Evolutionary conservation across 495 filamentous ascomycete genomes (phyloP), one percentile per base, ranked within the genome.

Genomic region (Lepidopterella palustris): DNA sequence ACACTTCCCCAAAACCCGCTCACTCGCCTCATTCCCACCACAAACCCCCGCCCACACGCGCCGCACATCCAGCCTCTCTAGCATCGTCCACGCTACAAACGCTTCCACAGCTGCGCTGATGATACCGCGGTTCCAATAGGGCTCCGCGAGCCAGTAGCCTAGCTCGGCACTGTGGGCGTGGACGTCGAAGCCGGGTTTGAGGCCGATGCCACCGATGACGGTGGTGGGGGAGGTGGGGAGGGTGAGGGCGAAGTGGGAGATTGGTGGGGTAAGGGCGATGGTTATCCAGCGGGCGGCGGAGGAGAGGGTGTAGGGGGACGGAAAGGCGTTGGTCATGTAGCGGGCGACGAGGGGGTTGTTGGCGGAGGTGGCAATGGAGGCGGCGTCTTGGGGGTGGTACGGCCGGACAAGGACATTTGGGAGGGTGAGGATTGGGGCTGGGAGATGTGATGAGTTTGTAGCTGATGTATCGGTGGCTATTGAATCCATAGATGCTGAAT

Each of bases 131-230:
- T 69, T 67, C 67, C 63, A 64, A 27, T 61, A 63, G 49, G 64
- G 57, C 53, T 70, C 69, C 0, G 65, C 67, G 24, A 74, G 50
- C 72, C 70, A 74, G 51, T 72, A 74, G 40, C 69, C 72, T 15
- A 74, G 26, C 49, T 69, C 67, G 0, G 64, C 71, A 5, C 52
- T 62, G 31, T 67, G 67, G 20, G 62, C 28, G 10, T 68, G 48
- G 23, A 72, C 60, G 45, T 74, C 72, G 3, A 26, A 39, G 13
- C 65, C 65, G 4, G 66, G 64, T 32, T 64, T 68, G 23, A 72
- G 45, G 3, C 70, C 69, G 27, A 71, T 68, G 21, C 62, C 62
- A 20, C 72, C 70, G 53, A 72, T 68, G 25, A 63, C 49, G 13
- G 27, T 60, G 13, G 31, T 5, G 0, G 65, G 65, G n/a, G 20